phyloP scores from a whole-genome alignment of 2,329 filamentous ascomycete genomes.

The Hypoxylon sp. region DNA sequence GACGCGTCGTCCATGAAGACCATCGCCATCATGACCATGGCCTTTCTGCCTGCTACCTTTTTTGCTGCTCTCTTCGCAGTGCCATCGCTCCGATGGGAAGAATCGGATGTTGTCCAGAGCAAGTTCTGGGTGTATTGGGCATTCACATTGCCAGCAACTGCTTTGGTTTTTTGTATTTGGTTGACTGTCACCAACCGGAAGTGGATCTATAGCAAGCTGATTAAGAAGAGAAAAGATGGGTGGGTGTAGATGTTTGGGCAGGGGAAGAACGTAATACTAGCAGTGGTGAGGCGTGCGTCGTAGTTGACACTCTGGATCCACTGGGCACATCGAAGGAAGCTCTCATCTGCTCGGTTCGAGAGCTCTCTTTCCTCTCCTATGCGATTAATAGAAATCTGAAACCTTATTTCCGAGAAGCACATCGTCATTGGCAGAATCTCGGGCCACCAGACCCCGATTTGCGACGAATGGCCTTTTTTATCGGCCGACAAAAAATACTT shows the following conservation, averaged over 20 bases:
- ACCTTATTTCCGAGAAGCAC: not conserved
- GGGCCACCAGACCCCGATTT: not conserved
- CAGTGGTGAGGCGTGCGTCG: not conserved
- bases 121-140: conserved; percentile 63
- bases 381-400: not conserved
- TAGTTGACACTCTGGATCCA: not conserved
- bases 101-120: conserved; percentile 19
- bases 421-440: not conserved
- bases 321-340: too few species aligned
- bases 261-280: not conserved
- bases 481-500: not conserved
- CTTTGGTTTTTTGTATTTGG: not conserved
- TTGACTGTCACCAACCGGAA: not conserved
- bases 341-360: not conserved
- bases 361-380: not conserved
- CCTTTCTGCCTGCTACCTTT: conserved; percentile 50
- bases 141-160: conserved; percentile 55
- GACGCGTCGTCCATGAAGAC: conserved; percentile 37
- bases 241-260: too few species aligned
- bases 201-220: not conserved
- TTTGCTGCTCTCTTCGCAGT: conserved; percentile 50
- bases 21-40: conserved; percentile 46
- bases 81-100: conserved; percentile 43
- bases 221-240: not conserved
- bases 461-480: not conserved